Evolutionary conservation across 1,284 basidiomycete species (phyloP), one percentile per base, ranked within the genome.

Genomic region (Gymnopus androsaceus): DNA sequence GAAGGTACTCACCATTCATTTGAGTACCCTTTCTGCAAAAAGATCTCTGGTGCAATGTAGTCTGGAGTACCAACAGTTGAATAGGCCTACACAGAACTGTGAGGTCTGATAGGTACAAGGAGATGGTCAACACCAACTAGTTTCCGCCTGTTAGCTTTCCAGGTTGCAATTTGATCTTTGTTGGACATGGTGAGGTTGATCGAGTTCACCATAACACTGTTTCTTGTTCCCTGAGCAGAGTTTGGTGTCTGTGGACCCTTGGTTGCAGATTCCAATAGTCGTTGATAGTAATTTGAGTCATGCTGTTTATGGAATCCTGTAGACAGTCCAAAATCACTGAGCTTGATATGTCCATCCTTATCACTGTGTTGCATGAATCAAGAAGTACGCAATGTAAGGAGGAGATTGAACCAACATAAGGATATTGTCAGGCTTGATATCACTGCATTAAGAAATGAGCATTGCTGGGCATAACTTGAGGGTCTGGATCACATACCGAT

Each of bases 61-160:
- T 99, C 96, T 1, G 97, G 97, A 21, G 96, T 99, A 40, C 97
- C 96, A 59, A 99, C 97, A n/a, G 97, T 99, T 1, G 95, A 98
- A 73, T 97, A 99, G 4, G 97, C 97, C 91, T 93, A 48, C 27
- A 34, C 17, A 41, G 55, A 25, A 40, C 9, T n/a, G 45, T 33
- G 57, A 17, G 37, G 27, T 30, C 12, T 47, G 37, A 44, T 41
- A 28, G 34, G 27, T 25, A 42, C 33, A 40, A 12, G 17, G 15
- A 41, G 23, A 40, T 33, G 36, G 49, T 25, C 3, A 23, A 37
- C 4, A 71, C 84, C 59, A 64, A 92, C 92, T 54, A 99, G 79
- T 74, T 98, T 99, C 64, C 97, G 79, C 52, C 97, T 84, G 72
- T 99, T 99, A 6, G 95, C 96, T 72, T 98, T 99, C 97, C 97